Base-by-base conservation (phyloP, 495 filamentous ascomycete genomes). In the Ramalina intermedia region DNA sequence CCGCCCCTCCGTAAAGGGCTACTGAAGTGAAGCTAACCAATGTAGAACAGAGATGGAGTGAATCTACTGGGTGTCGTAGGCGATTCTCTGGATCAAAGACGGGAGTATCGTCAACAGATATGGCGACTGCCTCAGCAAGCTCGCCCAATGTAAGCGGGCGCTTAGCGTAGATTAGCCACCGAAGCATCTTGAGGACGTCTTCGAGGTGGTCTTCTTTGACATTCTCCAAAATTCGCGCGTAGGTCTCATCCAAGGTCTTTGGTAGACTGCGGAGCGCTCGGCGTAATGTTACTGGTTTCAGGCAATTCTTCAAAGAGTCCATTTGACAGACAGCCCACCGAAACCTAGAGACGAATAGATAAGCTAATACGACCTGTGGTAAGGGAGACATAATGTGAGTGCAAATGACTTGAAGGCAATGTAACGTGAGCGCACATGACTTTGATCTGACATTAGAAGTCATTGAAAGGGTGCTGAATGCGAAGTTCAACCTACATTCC, bases 301-400 rank as follows among this genome's bases (percentile, higher is more conserved):
- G 36, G 51, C 61, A 67, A 47, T 52, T 50, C 44, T 54, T 55
- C 12, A 70, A 56, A 23, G 33, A 52, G 23, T 69, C 60, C 14
- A 70, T 43, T 46, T 70, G 65, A 57, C 62, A 69, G 44, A 53
- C 55, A 4, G 59, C 62, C 62, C 63, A 69, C 43, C 65, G 60
- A 35, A 71, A 70, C 65, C 65, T 71, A 47, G 5, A 52, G 45
- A 38, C 38, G 13, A 52, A 50, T 13, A 51, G 14, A 11, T 50
- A 35, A 14, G 5, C 9, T 23, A 8, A 23, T 17, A 33, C 29
- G 29, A 9, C 7, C 29, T 33, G 2, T 33, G 29, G 7, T 11
- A 2, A 2, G 12, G 7, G 2, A 11, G 8, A 33, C 8, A 7
- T 33, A 3, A 9, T 33, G 8, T 33, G 29, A 9, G 7, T 9